Percentiles rank a stretch among this genome's conserved stretches.
Conservation (phyloP, 495 filamentous ascomycete genomes). For the Penicillium fimorum region DNA sequence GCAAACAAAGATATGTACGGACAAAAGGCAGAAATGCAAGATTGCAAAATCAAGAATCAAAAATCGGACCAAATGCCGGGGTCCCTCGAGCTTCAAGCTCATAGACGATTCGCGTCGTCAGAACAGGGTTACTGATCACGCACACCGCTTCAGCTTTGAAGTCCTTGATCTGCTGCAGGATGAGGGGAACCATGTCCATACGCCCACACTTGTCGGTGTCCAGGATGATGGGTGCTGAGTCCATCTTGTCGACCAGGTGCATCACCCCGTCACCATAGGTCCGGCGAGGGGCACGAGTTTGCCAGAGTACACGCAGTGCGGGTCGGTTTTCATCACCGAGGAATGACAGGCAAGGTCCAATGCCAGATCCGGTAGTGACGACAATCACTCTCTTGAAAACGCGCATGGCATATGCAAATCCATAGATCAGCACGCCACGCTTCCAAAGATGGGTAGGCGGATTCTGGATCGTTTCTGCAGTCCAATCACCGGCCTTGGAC, state of each 20-base stretch:
- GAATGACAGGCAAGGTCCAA: slow-evolving; percentile 60
- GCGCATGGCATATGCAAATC: slow-evolving; percentile 69
- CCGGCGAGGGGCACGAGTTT: slow-evolving; percentile 49
- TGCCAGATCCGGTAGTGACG: slow-evolving; percentile 82
- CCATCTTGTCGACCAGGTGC: slow-evolving; percentile 48
- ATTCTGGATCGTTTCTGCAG: slow-evolving; percentile 57
- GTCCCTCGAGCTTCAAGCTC: slow-evolving; percentile 68
- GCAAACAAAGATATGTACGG: background rate
- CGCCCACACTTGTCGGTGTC: slow-evolving; percentile 51
- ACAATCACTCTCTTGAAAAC: slow-evolving; percentile 68
- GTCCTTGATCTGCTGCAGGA: slow-evolving; percentile 55
- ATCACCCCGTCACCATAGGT: slow-evolving; percentile 56
- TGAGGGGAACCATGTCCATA: slow-evolving; percentile 56
- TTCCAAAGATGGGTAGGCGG: slow-evolving; percentile 52
- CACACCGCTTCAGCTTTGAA: slow-evolving; percentile 69
- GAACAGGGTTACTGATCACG: slow-evolving; percentile 70
- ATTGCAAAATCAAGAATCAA: slow-evolving; percentile 59
- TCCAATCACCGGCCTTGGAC: slow-evolving; percentile 87
- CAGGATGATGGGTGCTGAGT: slow-evolving; percentile 54
- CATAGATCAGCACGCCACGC: slow-evolving; percentile 55
- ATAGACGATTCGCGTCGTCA: slow-evolving; percentile 71
- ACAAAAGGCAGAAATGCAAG: slow-evolving; percentile 1
- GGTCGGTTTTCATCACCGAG: slow-evolving; percentile 48
- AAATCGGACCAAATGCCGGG: slow-evolving; percentile 75
- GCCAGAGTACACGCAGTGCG: slow-evolving; percentile 58